These are phyloP conservation scores for Pestalotiopsis sp. DNA, from an alignment of 2,329 filamentous ascomycete species.

Conservation along the genomic window DNA sequence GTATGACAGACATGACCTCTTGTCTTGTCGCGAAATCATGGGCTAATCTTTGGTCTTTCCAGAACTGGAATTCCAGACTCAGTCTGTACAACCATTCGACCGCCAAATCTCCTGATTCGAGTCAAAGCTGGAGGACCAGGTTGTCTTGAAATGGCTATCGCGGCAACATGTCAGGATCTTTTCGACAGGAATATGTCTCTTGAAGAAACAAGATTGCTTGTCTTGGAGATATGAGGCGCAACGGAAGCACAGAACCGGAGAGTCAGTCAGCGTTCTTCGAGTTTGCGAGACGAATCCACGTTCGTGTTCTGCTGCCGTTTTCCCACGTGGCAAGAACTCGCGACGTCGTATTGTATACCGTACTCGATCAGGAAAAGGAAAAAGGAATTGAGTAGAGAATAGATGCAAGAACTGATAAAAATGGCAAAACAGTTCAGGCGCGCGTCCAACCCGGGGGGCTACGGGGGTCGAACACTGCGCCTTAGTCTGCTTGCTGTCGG, in stretches of 20 bases:
- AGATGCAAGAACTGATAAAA: too few relatives aligned
- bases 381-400: too few relatives aligned
- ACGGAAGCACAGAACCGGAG: neutral
- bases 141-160: neutral
- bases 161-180: neutral
- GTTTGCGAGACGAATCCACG: neutral
- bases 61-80: neutral
- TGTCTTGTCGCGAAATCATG: neutral
- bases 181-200: neutral
- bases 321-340: neutral
- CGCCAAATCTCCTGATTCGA: neutral
- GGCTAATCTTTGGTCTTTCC: neutral
- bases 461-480: too few relatives aligned
- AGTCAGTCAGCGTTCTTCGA: neutral
- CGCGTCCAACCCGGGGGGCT: too few relatives aligned
- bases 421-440: too few relatives aligned
- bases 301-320: neutral
- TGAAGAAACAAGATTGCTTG: neutral
- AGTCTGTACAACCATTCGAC: neutral
- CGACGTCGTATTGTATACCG: neutral
- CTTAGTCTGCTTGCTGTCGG: too few relatives aligned
- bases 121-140: neutral
- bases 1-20: neutral
- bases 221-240: neutral
- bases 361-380: neutral